Evolutionary conservation across 331 rosid genomes (phyloP).

Genomic region (Malus hybrid): DNA sequence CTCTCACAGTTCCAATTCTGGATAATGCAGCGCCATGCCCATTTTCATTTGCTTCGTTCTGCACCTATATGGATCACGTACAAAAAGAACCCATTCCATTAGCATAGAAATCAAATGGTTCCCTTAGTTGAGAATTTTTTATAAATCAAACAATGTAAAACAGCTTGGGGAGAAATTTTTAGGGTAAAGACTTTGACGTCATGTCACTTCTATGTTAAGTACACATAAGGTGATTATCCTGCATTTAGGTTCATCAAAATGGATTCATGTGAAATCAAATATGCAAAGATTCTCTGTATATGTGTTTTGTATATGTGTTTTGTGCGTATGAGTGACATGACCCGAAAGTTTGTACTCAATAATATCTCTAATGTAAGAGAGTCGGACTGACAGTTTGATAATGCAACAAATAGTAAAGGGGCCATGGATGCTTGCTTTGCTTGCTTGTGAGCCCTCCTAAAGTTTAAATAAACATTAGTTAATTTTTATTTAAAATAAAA

Average conservation of each 20-base stretch:
- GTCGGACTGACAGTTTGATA: no score
- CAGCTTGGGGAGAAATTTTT: not conserved
- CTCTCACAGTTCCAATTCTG: constrained; percentile 44
- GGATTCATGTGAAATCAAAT: not conserved
- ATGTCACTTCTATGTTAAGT: no score
- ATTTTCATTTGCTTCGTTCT: constrained; percentile 18
- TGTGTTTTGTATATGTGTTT: accelerated
- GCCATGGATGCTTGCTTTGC: not conserved
- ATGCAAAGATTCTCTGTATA: no score
- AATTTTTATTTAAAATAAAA: not conserved
- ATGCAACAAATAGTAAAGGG: not conserved
- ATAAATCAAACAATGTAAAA: not conserved
- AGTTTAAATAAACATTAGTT: not conserved
- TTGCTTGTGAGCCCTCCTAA: not conserved
- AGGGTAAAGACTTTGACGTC: not conserved
- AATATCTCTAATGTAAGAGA: no score
- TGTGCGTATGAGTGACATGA: not conserved
- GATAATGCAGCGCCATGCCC: not conserved
- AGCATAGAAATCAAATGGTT: not conserved
- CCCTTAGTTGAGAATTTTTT: not conserved
- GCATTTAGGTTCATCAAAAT: not conserved
- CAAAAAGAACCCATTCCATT: not conserved
- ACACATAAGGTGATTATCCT: not conserved
- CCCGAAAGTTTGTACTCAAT: no score
- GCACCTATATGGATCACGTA: not conserved